These are phyloP conservation scores for Trichocladium antarcticum DNA, from an alignment of 495 filamentous ascomycete species.

Conservation along the genomic window DNA sequence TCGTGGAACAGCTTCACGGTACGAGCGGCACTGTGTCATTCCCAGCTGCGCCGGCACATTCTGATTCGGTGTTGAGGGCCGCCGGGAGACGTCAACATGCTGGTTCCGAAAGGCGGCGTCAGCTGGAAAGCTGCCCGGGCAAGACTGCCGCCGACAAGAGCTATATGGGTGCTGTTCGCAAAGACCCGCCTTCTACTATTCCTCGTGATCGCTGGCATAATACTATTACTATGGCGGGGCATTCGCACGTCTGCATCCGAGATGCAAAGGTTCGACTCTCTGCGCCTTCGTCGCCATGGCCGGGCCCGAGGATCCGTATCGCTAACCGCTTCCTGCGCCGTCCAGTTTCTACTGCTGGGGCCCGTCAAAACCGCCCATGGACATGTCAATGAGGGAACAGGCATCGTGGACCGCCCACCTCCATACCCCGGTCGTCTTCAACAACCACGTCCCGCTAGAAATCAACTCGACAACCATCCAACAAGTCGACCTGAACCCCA, in stretches of 20 bases:
- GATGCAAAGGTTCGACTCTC: constrained; percentile 70
- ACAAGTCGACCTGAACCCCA: constrained; percentile 70
- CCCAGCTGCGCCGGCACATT: constrained; percentile 6
- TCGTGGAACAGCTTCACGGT: constrained; percentile 3
- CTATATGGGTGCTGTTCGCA: constrained; percentile 64
- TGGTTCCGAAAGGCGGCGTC: constrained; percentile 79
- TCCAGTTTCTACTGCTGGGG: constrained; percentile 96
- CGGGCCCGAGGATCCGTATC: not conserved
- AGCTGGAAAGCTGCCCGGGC: constrained; percentile 86
- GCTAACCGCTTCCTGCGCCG: constrained; percentile 6
- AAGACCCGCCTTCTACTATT: constrained; percentile 70
- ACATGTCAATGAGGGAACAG: constrained; percentile 85
- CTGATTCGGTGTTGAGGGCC: constrained; percentile 30
- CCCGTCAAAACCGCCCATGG: constrained; percentile 82
- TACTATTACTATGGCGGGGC: constrained; percentile 84
- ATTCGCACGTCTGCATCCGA: constrained; percentile 69
- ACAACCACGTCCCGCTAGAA: constrained; percentile 78
- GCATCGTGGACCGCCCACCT: constrained; percentile 77
- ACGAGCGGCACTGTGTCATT: constrained; percentile 2
- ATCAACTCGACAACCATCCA: constrained; percentile 71
- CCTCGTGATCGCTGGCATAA: constrained; percentile 55
- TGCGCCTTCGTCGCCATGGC: not conserved
- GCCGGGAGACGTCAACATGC: constrained; percentile 31
- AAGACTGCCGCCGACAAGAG: constrained; percentile 70
- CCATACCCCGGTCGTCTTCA: constrained; percentile 88